Evolutionary conservation across 139 green algal genomes (phyloP).

Genomic region (Tetradesmus lagerheimii): DNA sequence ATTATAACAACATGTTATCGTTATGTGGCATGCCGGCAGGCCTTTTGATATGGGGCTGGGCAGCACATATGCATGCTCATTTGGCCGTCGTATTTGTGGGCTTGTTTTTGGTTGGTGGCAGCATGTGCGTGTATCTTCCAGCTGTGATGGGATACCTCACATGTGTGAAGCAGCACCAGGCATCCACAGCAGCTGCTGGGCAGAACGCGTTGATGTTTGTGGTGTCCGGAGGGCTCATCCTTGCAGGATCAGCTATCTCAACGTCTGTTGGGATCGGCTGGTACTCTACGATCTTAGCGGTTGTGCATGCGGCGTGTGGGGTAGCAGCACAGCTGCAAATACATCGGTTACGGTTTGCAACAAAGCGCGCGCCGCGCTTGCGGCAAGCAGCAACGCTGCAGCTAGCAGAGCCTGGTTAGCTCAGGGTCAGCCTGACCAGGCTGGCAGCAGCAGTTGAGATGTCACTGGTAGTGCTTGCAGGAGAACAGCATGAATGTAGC

Average conservation of each 20-base stretch:
- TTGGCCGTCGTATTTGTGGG: background rate
- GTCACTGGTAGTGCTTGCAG: too few species aligned
- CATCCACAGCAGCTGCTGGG: conserved; percentile 5
- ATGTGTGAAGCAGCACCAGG: conserved; percentile 33
- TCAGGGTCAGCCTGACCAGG: too few species aligned
- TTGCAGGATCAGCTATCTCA: conserved; percentile 17
- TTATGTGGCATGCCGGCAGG: conserved; percentile 15
- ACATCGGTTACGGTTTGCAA: background rate
- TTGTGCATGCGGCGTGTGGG: background rate
- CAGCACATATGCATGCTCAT: background rate
- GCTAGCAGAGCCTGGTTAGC: background rate
- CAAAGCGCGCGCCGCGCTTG: too few species aligned
- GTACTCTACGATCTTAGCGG: background rate
- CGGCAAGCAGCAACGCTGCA: background rate
- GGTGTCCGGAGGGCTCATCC: background rate
- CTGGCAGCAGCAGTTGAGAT: background rate
- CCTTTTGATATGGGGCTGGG: background rate
- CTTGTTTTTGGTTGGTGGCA: background rate
- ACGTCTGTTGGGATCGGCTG: conserved; percentile 20
- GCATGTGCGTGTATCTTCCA: conserved; percentile 29
- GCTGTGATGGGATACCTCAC: conserved; percentile 20
- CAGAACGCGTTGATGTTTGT: conserved; percentile 34
- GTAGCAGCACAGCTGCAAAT: conserved; percentile 4
- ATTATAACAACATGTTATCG: conserved; percentile 2
- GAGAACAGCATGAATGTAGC: too few species aligned